Percentiles rank a stretch among this genome's conserved stretches.
phyloP scores from a whole-genome alignment of 1,284 basidiomycete species.

The Puccinia triticina region DNA sequence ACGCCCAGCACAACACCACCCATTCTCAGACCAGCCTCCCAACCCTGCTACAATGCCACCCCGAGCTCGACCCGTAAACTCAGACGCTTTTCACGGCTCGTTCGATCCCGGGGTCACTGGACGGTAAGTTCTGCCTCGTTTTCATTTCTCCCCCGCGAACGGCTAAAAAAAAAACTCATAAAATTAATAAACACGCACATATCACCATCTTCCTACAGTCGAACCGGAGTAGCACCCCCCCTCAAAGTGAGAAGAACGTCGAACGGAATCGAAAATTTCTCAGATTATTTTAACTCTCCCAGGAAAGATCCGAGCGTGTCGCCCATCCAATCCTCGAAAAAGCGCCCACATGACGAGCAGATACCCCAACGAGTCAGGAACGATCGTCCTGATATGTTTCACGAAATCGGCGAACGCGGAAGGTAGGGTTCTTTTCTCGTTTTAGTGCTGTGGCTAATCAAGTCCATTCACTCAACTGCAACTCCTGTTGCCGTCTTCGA shows the following conservation, averaged over 20 bases:
- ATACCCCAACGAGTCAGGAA: constrained; percentile 17
- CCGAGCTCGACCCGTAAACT: neutral
- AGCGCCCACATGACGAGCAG: neutral
- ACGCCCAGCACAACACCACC: too few relatives aligned
- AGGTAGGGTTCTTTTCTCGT: constrained; percentile 28
- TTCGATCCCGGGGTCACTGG: constrained; percentile 40
- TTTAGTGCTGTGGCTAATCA: neutral
- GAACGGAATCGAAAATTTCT: constrained; percentile 49
- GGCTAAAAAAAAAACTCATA: neutral
- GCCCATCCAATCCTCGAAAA: neutral
- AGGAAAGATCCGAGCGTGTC: constrained; percentile 33
- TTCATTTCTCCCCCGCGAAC: neutral
- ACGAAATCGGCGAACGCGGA: constrained; percentile 51
- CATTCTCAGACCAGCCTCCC: neutral
- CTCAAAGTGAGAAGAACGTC: constrained; percentile 38
- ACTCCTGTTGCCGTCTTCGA: neutral
- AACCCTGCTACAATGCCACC: constrained; percentile 13
- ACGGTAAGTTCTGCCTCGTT: neutral
- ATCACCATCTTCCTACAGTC: constrained; percentile 19
- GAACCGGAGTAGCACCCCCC: constrained; percentile 46
- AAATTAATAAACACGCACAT: neutral
- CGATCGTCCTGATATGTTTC: constrained; percentile 43
- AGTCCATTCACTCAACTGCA: neutral
- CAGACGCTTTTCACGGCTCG: constrained; percentile 30
- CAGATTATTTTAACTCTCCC: constrained; percentile 43